These are phyloP conservation scores for Quercus ilex DNA, from an alignment of 306 rosid species.

Conservation along the genomic window DNA sequence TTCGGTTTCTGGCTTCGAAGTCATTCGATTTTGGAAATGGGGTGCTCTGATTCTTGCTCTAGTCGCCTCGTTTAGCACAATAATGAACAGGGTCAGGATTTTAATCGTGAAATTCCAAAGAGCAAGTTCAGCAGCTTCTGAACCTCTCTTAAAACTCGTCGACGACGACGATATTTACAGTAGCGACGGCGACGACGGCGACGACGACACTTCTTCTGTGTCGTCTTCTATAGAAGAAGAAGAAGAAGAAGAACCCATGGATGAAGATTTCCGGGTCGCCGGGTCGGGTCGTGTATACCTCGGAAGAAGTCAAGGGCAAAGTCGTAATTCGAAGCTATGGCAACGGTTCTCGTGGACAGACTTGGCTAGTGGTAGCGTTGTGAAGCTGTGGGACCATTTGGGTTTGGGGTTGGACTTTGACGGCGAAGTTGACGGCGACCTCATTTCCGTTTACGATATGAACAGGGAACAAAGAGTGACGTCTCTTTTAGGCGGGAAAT, in stretches of 20 bases:
- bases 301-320: constrained; percentile 17
- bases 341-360: constrained; percentile 64
- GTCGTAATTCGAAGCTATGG: constrained; percentile 6
- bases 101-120: constrained; percentile 24
- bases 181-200: constrained; percentile 44
- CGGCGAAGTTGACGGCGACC: background rate
- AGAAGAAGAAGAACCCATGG: background rate
- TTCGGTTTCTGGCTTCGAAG: constrained; percentile 27
- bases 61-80: constrained; percentile 52
- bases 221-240: constrained; percentile 16
- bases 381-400: constrained; percentile 69
- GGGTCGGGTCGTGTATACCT: constrained; percentile 35
- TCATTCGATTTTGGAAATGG: constrained; percentile 52
- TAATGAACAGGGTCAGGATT: constrained; percentile 46
- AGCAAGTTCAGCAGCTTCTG: constrained; percentile 18
- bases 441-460: constrained; percentile 29
- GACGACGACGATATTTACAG: constrained; percentile 31
- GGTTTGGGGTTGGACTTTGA: constrained; percentile 48
- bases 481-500: background rate
- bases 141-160: constrained; percentile 13
- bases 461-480: constrained; percentile 22
- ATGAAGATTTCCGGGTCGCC: constrained; percentile 35
- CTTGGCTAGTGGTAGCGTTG: constrained; percentile 59
- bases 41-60: constrained; percentile 57
- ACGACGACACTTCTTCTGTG: constrained; percentile 23